Conservation (phyloP, 2,329 filamentous ascomycete genomes). For the Grosmannia serpens region DNA sequence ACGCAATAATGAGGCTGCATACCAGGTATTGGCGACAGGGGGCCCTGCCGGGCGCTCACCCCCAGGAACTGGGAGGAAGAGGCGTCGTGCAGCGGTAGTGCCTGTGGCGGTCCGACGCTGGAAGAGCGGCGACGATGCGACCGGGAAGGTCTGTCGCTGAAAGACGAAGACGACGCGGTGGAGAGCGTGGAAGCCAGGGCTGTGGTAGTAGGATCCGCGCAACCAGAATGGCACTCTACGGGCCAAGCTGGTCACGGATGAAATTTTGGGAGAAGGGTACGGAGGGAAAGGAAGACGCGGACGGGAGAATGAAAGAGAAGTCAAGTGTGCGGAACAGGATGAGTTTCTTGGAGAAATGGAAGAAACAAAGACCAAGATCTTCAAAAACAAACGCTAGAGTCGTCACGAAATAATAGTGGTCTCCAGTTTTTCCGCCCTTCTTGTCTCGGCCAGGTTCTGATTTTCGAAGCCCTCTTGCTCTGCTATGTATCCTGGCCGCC, state of each 20-base stretch:
- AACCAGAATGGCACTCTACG: slow-evolving; percentile 15
- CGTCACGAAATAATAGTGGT: slow-evolving; percentile 7
- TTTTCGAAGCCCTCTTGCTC: not conserved
- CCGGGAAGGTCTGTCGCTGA: slow-evolving; percentile 34
- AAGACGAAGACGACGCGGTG: slow-evolving; percentile 42
- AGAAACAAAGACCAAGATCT: slow-evolving; percentile 8
- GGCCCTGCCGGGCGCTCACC: slow-evolving; percentile 25
- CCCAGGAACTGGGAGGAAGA: slow-evolving; percentile 24
- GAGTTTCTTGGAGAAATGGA: not conserved
- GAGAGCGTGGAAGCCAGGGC: slow-evolving; percentile 40
- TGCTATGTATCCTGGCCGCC: not conserved
- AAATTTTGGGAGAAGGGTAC: not conserved
- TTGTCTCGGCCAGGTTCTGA: not conserved
- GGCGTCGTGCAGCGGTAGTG: slow-evolving; percentile 21
- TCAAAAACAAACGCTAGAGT: slow-evolving; percentile 9
- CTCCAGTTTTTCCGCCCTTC: slow-evolving; percentile 7
- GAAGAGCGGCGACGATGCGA: slow-evolving; percentile 31
- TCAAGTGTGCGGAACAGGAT: not conserved
- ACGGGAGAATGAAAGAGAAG: not conserved
- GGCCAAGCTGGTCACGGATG: slow-evolving; percentile 12
- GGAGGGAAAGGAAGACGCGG: not conserved
- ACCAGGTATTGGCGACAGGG: slow-evolving; percentile 45
- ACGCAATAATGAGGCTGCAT: slow-evolving; percentile 18
- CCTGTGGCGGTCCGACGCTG: slow-evolving; percentile 13
- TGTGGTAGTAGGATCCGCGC: slow-evolving; percentile 16